Evolutionary conservation across 768 basidiomycete species (phyloP).

Genomic region (Lentinula aciculospora): DNA sequence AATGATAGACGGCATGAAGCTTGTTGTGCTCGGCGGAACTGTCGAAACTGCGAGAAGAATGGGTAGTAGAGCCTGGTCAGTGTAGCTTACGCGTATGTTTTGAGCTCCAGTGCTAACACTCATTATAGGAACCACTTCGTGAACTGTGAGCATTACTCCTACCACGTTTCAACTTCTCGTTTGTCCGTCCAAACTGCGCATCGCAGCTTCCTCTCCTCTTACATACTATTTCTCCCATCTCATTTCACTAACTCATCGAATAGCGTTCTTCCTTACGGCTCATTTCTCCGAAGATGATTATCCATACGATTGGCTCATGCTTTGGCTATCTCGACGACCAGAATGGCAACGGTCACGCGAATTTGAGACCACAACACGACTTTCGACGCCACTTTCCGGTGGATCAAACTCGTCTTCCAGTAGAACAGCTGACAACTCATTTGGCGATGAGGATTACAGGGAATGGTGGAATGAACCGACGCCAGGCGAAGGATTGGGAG

Average conservation of each 20-base stretch:
- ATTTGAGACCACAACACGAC: constrained; percentile 83
- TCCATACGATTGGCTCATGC: constrained; percentile 89
- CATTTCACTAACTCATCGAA: background rate
- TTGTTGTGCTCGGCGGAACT: constrained; percentile 83
- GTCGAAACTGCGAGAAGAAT: constrained; percentile 82
- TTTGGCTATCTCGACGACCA: constrained; percentile 78
- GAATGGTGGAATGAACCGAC: constrained; percentile 10
- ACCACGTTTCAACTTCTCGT: background rate
- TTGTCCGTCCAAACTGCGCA: background rate
- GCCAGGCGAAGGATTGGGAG: background rate
- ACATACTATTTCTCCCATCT: background rate
- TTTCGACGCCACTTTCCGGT: constrained; percentile 46
- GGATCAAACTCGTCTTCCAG: constrained; percentile 27
- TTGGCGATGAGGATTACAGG: constrained; percentile 48
- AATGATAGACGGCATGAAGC: constrained; percentile 85
- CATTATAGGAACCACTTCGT: constrained; percentile 71
- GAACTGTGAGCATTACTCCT: constrained; percentile 55
- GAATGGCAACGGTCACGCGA: constrained; percentile 89
- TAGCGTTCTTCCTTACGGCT: constrained; percentile 84
- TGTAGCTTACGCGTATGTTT: constrained; percentile 6
- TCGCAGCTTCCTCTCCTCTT: background rate
- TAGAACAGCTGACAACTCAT: constrained; percentile 47
- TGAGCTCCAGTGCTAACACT: constrained; percentile 6
- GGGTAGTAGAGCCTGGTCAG: constrained; percentile 77
- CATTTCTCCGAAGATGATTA: constrained; percentile 90